These are phyloP conservation scores for Diaporthe vaccinii DNA, from an alignment of 2,329 filamentous ascomycete genomes.

Conservation along the genomic window DNA sequence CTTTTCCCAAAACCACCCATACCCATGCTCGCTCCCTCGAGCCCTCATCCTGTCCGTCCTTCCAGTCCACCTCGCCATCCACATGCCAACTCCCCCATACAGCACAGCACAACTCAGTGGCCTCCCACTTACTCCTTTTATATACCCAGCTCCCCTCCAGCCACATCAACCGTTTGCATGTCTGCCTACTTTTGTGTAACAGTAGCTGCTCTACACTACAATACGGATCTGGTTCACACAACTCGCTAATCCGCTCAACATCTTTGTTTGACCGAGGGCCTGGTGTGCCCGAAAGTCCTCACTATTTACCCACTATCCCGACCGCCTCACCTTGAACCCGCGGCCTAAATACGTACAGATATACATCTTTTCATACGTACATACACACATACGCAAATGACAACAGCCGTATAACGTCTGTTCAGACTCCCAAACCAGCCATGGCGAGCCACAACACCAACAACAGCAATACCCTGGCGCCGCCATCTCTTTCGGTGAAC, in stretches of 20 bases:
- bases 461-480: slow-evolving; percentile 22
- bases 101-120: not conserved
- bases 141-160: slow-evolving; percentile 16
- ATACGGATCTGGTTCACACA: not conserved
- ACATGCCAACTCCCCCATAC: not conserved
- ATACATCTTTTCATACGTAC: slow-evolving; percentile 1
- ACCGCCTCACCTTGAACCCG: not conserved
- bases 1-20: not conserved
- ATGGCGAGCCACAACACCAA: slow-evolving; percentile 25
- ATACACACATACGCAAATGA: slow-evolving; percentile 3
- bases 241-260: not conserved
- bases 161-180: not conserved
- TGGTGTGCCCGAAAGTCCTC: not conserved
- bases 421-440: not conserved
- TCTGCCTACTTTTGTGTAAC: slow-evolving; percentile 21
- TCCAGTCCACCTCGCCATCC: not conserved
- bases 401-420: not conserved
- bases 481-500: slow-evolving; percentile 34
- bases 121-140: not conserved
- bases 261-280: slow-evolving; percentile 16
- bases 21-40: not conserved
- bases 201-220: not conserved
- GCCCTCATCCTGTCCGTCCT: slow-evolving; percentile 1
- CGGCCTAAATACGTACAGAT: slow-evolving; percentile 10
- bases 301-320: not conserved